Evolutionary conservation across 805 yeast species (phyloP).

Genomic region (Saturnispora halmiae): DNA sequence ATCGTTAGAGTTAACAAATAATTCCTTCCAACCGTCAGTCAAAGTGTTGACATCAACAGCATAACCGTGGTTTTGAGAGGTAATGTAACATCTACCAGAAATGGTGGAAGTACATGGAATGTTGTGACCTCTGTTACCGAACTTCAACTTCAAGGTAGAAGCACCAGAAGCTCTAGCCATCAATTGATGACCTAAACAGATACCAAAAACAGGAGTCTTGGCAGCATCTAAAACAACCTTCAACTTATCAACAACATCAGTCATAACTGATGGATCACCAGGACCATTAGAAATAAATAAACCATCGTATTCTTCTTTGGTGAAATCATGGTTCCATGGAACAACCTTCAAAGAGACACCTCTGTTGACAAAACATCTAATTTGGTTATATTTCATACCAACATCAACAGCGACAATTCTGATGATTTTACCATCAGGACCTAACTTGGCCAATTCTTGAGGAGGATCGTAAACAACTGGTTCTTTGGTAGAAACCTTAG

Average conservation of each 20-base stretch:
- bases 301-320: slow-evolving; percentile 82
- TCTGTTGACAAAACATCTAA: slow-evolving; percentile 90
- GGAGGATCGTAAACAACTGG: slow-evolving; percentile 74
- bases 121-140: slow-evolving; percentile 99
- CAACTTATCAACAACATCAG: slow-evolving; percentile 55
- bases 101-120: slow-evolving; percentile 82
- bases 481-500: slow-evolving; percentile 71
- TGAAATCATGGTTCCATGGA: slow-evolving; percentile 88
- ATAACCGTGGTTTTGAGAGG: slow-evolving; percentile 97
- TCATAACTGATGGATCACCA: slow-evolving; percentile 92
- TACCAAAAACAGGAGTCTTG: slow-evolving; percentile 90
- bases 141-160: slow-evolving; percentile 80
- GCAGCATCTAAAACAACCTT: slow-evolving; percentile 48
- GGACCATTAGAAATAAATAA: slow-evolving; percentile 97
- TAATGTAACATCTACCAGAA: slow-evolving; percentile 92
- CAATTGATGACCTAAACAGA: slow-evolving; percentile 96
- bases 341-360: slow-evolving; percentile 95
- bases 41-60: slow-evolving; percentile 85
- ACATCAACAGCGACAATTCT: slow-evolving; percentile 90
- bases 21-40: slow-evolving; percentile 78
- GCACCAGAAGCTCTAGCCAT: slow-evolving; percentile 95
- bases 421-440: slow-evolving; percentile 66
- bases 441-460: slow-evolving; percentile 38
- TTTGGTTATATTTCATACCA: slow-evolving; percentile 97
- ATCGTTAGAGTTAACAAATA: slow-evolving; percentile 92